These are phyloP conservation scores for Xylariomycetidae sp. DNA, from an alignment of 2,329 filamentous ascomycete genomes.

Conservation along the genomic window DNA sequence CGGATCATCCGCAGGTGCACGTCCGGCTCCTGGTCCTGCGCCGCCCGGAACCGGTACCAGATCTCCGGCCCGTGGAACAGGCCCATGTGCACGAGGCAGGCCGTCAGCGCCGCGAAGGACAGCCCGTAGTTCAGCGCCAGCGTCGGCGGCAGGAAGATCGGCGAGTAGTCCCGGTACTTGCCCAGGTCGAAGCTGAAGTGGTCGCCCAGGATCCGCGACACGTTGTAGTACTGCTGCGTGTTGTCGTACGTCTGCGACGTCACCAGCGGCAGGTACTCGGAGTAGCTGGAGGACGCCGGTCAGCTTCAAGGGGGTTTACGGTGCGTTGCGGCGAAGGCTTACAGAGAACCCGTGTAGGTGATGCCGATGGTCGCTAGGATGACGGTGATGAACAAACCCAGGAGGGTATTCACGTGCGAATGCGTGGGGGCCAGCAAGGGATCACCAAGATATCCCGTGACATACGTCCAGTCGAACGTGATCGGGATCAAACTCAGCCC, in stretches of 20 bases:
- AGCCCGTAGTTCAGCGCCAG: constrained; percentile 43
- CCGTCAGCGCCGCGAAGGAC: constrained; percentile 47
- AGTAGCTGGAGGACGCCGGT: constrained; percentile 29
- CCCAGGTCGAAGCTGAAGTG: constrained; percentile 43
- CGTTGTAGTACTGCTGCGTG: constrained; percentile 44
- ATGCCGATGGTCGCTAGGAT: constrained; percentile 40
- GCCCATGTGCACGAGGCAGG: constrained; percentile 32
- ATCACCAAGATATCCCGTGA: constrained; percentile 28
- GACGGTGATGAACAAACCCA: constrained; percentile 34
- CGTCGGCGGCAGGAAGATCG: constrained; percentile 44
- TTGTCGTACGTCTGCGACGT: constrained; percentile 52
- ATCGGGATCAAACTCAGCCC: constrained; percentile 36
- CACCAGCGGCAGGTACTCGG: constrained; percentile 50
- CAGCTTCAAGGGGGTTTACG: too few relatives aligned
- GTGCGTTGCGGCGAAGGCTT: too few relatives aligned
- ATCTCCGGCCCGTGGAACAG: constrained; percentile 37
- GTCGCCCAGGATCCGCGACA: constrained; percentile 43
- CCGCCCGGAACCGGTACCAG: constrained; percentile 37
- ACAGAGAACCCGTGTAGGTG: constrained; percentile 38
- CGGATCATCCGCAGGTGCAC: constrained; percentile 47
- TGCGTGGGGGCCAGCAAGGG: constrained; percentile 29
- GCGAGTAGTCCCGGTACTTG: constrained; percentile 49
- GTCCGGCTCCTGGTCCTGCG: constrained; percentile 42
- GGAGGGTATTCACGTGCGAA: constrained; percentile 37
- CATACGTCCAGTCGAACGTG: constrained; percentile 38